Base-by-base conservation (phyloP, 768 basidiomycete genomes). In the Gymnopilus dilepis region DNA sequence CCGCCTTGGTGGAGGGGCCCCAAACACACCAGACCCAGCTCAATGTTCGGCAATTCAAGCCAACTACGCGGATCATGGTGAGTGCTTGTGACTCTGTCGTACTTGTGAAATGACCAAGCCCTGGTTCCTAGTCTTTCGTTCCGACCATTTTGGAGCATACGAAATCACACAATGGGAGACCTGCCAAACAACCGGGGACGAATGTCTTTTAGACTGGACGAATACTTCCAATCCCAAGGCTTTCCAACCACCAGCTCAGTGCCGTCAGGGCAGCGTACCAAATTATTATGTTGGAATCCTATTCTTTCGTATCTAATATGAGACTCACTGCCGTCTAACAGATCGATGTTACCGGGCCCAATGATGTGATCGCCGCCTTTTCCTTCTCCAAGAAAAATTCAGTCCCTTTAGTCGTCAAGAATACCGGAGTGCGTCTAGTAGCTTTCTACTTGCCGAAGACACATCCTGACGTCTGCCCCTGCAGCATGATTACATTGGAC, bases 101-200 rank as follows among this genome's bases (percentile, higher is more conserved):
- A 34, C 17, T 31, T 34, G 11, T 7, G 2, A 6, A 2, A 26
- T 28, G 42, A 19, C n/a, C 12, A 41, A 17, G 8, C n/a, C 22
- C 31, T 21, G 42, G 5, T 11, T 56, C 43, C 21, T 31, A 63
- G 65, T 61, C 22, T 62, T 64, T 58, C 66, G 65, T 11, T 63
- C 63, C 12, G 56, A 61, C 17, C 37, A 51, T 34, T 67, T 67
- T 40, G 65, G 69, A 8, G 59, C 67, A 17, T 70, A 70, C 33
- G 59, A 66, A 40, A 51, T 65, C 15, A 67, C 70, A 1, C 74
- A 81, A 56, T 80, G 77, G 79, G 80, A 80, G 65, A 76, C 76
- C 1, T 82, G 81, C 54, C 77, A 79, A 62, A 43, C 62, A 21
- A 70, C 65, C 2, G 64, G 63, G 1, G 66, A 74, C 7, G 66